Conservation (phyloP, 768 basidiomycete species). For the Termitomyces sp. region DNA sequence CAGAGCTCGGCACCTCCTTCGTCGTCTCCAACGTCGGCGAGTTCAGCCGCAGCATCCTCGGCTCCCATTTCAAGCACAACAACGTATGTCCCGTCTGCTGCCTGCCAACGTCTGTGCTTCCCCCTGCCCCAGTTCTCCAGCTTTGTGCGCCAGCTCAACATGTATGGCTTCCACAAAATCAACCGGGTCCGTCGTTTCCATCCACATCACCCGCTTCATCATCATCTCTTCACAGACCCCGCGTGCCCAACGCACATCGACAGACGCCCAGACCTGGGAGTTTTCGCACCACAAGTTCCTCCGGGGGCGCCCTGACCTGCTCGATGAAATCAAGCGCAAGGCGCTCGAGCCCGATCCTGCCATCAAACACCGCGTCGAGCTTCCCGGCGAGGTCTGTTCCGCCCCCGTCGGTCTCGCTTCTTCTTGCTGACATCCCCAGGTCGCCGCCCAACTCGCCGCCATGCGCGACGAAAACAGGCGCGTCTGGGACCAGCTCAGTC, state of each 20-base stretch:
- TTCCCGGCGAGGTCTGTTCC: conserved; percentile 60
- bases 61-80: conserved; percentile 87
- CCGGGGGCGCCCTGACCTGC: conserved; percentile 71
- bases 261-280: conserved; percentile 83
- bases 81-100: conserved; percentile 49
- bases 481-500: conserved; percentile 49
- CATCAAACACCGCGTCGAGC: conserved; percentile 66
- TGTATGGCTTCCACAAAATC: conserved; percentile 96
- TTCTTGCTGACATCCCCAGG: conserved; percentile 22
- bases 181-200: conserved; percentile 54
- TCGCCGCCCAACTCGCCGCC: conserved; percentile 56
- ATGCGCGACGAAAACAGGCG: conserved; percentile 71
- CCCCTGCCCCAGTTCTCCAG: conserved; percentile 73
- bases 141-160: conserved; percentile 92
- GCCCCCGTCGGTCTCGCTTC: neutral
- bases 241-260: conserved; percentile 75
- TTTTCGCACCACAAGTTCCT: conserved; percentile 87
- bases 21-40: conserved; percentile 84
- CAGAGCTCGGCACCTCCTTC: conserved; percentile 76
- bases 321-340: conserved; percentile 85
- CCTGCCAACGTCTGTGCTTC: neutral
- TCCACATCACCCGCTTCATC: too few species aligned
- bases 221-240: conserved; percentile 53
- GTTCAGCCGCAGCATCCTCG: conserved; percentile 79
- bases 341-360: conserved; percentile 76